Evolutionary conservation across 1,284 basidiomycete genomes (phyloP).

Genomic region (Sanghuangporus weigelae): DNA sequence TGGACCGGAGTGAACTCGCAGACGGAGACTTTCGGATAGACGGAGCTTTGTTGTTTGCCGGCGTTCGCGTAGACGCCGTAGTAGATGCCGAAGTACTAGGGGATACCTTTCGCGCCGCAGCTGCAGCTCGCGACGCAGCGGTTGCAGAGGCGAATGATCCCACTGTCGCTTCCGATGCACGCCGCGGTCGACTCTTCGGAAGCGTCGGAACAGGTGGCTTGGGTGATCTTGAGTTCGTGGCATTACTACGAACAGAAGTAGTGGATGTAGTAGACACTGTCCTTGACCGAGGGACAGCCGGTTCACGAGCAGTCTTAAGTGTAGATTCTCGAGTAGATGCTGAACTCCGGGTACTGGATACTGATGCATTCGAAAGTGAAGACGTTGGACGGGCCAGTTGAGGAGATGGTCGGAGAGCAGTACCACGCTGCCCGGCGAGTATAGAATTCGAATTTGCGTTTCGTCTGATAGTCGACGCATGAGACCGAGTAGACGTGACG

Average conservation of each 20-base stretch:
- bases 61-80: conserved; percentile 4
- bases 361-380: conserved; percentile 36
- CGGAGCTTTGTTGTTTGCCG: conserved; percentile 3
- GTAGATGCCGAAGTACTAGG: conserved; percentile 1
- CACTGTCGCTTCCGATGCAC: conserved; percentile 27
- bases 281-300: conserved; percentile 32
- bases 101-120: conserved; percentile 4
- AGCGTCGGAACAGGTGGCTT: conserved; percentile 18
- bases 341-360: conserved; percentile 36
- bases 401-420: conserved; percentile 13
- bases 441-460: background rate
- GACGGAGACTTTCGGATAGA: conserved; percentile 8
- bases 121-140: conserved; percentile 19
- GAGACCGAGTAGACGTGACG: conserved; percentile 31
- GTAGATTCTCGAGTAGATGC: conserved; percentile 37
- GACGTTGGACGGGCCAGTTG: conserved; percentile 24
- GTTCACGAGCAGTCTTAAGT: conserved; percentile 51
- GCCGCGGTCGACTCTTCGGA: conserved; percentile 19
- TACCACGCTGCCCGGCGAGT: background rate
- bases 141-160: conserved; percentile 19
- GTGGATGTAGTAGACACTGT: conserved; percentile 38
- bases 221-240: conserved; percentile 19
- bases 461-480: conserved; percentile 37
- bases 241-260: conserved; percentile 33
- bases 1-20: conserved; percentile 21